phyloP scores from a whole-genome alignment of 2,329 filamentous ascomycete species.

The Phaeomoniella chlamydospora region DNA sequence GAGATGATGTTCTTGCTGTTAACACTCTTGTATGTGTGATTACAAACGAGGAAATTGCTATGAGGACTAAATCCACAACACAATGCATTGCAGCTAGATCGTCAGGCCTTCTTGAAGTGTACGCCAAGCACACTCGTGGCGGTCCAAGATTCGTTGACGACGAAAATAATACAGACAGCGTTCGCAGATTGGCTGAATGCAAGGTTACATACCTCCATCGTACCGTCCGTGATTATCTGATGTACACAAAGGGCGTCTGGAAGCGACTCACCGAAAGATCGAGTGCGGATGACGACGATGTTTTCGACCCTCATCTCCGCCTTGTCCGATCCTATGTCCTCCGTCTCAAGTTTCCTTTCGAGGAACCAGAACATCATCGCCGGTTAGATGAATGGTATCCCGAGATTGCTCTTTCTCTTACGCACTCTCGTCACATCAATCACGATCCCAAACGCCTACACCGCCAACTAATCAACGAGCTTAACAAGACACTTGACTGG shows the following conservation, averaged over 20 bases:
- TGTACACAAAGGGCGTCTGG: not conserved
- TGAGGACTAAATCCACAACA: not conserved
- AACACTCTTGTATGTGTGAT: not conserved
- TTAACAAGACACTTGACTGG: constrained; percentile 16
- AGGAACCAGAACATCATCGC: constrained; percentile 21
- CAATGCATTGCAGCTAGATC: not conserved
- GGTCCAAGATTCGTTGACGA: not conserved
- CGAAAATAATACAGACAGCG: not conserved
- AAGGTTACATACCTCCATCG: constrained; percentile 1
- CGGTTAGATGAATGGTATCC: constrained; percentile 25
- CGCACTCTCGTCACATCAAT: constrained; percentile 17
- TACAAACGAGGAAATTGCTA: too few species aligned
- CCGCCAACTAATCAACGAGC: constrained; percentile 12
- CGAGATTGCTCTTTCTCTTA: constrained; percentile 21
- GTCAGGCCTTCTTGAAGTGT: not conserved
- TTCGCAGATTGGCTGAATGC: not conserved
- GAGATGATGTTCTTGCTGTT: not conserved
- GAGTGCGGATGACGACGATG: not conserved
- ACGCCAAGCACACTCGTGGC: not conserved
- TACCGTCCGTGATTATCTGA: not conserved
- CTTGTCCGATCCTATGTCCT: constrained; percentile 19
- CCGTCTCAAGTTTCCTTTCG: constrained; percentile 18
- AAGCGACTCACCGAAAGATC: not conserved
- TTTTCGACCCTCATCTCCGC: constrained; percentile 18
- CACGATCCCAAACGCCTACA: constrained; percentile 8